Conservation (phyloP, 352 stramenopile genomes). For the Pythium dissotocum region DNA sequence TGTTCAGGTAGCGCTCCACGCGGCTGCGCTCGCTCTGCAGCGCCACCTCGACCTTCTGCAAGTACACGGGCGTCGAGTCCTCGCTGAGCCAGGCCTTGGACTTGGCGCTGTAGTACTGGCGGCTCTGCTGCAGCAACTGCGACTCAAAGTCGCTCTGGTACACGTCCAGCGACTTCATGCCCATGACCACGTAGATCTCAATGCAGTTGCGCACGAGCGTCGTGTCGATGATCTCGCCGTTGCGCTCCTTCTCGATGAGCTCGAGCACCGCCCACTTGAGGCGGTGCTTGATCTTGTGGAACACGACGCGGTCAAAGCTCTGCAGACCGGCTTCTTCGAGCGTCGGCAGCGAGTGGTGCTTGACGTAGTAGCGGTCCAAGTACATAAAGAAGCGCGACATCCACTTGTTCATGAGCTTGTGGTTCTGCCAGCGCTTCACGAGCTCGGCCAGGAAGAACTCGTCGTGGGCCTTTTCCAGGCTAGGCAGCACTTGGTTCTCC, state of each 20-base stretch:
- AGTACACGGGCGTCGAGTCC: constrained; percentile 97
- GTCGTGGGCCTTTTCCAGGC: constrained; percentile 86
- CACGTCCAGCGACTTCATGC: constrained; percentile 95
- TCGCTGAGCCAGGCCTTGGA: constrained; percentile 97
- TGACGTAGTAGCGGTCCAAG: constrained; percentile 97
- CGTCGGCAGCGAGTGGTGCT: constrained; percentile 97
- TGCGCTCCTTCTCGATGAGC: constrained; percentile 97
- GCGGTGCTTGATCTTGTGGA: constrained; percentile 82
- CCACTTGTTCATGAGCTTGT: constrained; percentile 99
- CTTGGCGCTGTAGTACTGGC: constrained; percentile 95
- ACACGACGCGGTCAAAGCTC: constrained; percentile 83
- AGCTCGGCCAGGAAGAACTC: constrained; percentile 97
- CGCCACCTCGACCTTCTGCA: constrained; percentile 93
- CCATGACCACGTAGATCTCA: constrained; percentile 98
- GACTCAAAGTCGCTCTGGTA: constrained; percentile 96
- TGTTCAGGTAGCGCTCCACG: constrained; percentile 97
- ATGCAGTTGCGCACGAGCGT: constrained; percentile 96
- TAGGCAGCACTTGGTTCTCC: constrained; percentile 90
- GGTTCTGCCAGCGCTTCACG: constrained; percentile 96
- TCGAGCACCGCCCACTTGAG: constrained; percentile 92
- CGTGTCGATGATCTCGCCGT: constrained; percentile 97
- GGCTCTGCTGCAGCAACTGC: constrained; percentile 92
- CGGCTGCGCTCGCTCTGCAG: constrained; percentile 81
- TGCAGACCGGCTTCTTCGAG: constrained; percentile 91
- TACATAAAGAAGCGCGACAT: constrained; percentile 99